Conservation (phyloP, 2,329 filamentous ascomycete species). For the Metarhizium album region DNA sequence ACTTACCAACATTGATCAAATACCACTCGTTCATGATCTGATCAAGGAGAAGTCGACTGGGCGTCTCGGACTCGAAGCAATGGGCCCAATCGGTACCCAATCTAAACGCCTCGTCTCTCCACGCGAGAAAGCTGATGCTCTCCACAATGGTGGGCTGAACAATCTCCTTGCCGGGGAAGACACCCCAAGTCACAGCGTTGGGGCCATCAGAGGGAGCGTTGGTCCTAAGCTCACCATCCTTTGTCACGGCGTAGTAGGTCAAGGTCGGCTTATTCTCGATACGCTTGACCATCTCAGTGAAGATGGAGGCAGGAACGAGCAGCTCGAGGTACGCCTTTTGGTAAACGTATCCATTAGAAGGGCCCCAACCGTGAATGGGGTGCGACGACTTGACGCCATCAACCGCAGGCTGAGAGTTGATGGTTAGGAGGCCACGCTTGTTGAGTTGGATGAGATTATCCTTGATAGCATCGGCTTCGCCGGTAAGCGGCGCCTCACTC, state of each 20-base stretch:
- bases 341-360: conserved; percentile 90
- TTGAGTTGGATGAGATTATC: conserved; percentile 72
- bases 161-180: conserved; percentile 97
- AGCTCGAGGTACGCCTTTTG: conserved; percentile 97
- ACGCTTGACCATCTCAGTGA: conserved; percentile 64
- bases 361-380: conserved; percentile 86
- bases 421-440: conserved; percentile 75
- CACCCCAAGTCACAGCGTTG: conserved; percentile 98
- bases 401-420: conserved; percentile 95
- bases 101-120: conserved; percentile 96
- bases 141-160: conserved; percentile 99
- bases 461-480: conserved; percentile 71
- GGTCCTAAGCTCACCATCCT: conserved; percentile 67
- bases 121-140: conserved; percentile 92
- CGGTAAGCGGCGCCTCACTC: conserved; percentile 82
- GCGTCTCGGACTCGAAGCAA: conserved; percentile 68
- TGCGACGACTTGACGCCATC: conserved; percentile 83
- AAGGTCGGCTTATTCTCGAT: conserved; percentile 71
- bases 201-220: conserved; percentile 80
- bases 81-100: conserved; percentile 90
- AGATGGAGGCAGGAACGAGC: conserved; percentile 69
- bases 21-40: conserved; percentile 85
- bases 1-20: conserved; percentile 84
- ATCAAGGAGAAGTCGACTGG: conserved; percentile 71
- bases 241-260: conserved; percentile 91